phyloP scores from a whole-genome alignment of 148 eudicot genomes.

The Camellia granthamiana region DNA sequence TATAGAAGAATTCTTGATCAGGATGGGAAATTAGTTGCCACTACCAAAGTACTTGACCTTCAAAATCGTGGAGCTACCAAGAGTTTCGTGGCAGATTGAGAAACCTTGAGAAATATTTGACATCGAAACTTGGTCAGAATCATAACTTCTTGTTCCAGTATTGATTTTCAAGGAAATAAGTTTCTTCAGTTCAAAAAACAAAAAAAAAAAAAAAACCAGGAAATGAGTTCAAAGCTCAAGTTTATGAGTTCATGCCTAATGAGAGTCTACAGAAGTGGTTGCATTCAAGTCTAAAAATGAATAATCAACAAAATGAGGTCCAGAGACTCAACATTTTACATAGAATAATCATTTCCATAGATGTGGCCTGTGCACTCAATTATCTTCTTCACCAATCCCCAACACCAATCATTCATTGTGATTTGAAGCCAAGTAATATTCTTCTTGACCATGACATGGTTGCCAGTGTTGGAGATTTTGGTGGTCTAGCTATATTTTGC shows the following conservation, averaged over 20 bases:
- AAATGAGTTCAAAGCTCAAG: neutral
- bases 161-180: too few relatives aligned
- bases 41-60: neutral
- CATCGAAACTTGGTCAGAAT: neutral
- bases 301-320: neutral
- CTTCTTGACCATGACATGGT: neutral
- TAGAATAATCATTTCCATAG: neutral
- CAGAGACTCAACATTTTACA: neutral
- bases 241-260: conserved; percentile 4
- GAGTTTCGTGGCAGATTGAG: neutral
- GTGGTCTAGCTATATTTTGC: neutral
- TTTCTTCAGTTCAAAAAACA: too few relatives aligned
- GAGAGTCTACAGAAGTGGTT: neutral
- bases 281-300: neutral
- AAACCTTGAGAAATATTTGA: neutral
- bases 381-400: neutral
- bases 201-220: neutral
- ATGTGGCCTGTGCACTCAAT: neutral
- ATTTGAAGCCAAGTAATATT: neutral
- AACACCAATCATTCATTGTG: neutral
- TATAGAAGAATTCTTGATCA: neutral
- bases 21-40: neutral
- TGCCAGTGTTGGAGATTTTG: conserved; percentile 9
- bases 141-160: neutral
- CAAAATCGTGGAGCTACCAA: neutral